Percentiles rank a stretch among this genome's conserved stretches.
These are phyloP conservation scores for Coemansia sp. DNA, from an alignment of 192 early-diverging fungal genomes.

Conservation along the genomic window DNA sequence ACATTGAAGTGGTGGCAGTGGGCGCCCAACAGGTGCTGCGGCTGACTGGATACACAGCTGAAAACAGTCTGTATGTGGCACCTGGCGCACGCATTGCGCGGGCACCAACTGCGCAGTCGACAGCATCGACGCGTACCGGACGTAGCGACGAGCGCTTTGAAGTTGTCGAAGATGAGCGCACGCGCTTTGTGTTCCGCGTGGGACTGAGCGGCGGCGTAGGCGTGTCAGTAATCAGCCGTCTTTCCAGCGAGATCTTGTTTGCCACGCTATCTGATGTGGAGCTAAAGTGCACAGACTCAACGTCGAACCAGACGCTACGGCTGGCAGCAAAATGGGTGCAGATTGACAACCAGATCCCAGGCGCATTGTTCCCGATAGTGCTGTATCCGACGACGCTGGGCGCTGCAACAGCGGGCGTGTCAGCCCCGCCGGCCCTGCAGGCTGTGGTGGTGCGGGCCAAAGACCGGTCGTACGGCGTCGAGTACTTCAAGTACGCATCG, in stretches of 20 bases:
- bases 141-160: slow-evolving; percentile 33
- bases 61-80: slow-evolving; percentile 59
- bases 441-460: slow-evolving; percentile 82
- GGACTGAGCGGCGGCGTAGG: slow-evolving; percentile 82
- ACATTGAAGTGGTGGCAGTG: slow-evolving; percentile 73
- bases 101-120: slow-evolving; percentile 23
- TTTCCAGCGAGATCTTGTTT: slow-evolving; percentile 85
- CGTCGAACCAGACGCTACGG: slow-evolving; percentile 72
- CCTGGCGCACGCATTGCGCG: slow-evolving; percentile 15
- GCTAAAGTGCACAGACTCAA: slow-evolving; percentile 77
- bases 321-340: slow-evolving; percentile 88
- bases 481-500: slow-evolving; percentile 93
- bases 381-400: slow-evolving; percentile 87
- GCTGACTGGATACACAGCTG: slow-evolving; percentile 64
- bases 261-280: slow-evolving; percentile 72
- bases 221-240: slow-evolving; percentile 79
- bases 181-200: slow-evolving; percentile 61
- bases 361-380: slow-evolving; percentile 84
- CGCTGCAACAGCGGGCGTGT: slow-evolving; percentile 54
- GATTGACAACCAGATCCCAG: slow-evolving; percentile 95
- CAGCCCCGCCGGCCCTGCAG: slow-evolving; percentile 60
- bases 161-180: slow-evolving; percentile 33
- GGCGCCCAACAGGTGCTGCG: slow-evolving; percentile 67
- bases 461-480: slow-evolving; percentile 90
- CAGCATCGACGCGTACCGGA: slow-evolving; percentile 2